These are phyloP conservation scores for Yamadazyma tumulicola DNA, from an alignment of 805 yeast genomes.

Conservation along the genomic window DNA sequence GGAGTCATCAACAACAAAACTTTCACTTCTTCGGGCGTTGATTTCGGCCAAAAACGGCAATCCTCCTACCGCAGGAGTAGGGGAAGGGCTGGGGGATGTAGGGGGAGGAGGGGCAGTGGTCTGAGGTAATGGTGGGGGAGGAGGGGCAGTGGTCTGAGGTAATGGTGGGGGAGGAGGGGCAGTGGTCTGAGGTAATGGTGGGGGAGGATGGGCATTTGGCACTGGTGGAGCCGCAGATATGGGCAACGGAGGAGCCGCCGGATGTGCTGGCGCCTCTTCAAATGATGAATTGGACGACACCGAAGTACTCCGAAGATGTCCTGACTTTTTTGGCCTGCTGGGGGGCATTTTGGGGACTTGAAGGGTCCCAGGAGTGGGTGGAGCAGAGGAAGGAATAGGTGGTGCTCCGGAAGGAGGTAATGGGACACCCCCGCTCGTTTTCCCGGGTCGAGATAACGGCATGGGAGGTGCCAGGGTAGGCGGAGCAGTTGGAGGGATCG, in stretches of 20 bases:
- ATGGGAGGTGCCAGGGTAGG: slow-evolving; percentile 13
- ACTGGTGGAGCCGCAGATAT: slow-evolving; percentile 8
- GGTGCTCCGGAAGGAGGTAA: slow-evolving; percentile 17
- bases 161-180: slow-evolving; percentile 15
- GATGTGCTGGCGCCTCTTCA: slow-evolving; percentile 13
- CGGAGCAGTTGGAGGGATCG: slow-evolving; percentile 10
- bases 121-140: slow-evolving; percentile 16
- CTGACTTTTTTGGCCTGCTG: slow-evolving; percentile 36
- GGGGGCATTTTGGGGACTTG: slow-evolving; percentile 37
- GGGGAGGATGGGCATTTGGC: slow-evolving; percentile 15
- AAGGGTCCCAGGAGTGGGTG: slow-evolving; percentile 11
- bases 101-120: slow-evolving; percentile 15
- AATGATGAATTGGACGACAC: slow-evolving; percentile 17
- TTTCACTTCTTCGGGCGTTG: slow-evolving; percentile 51
- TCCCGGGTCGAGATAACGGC: slow-evolving; percentile 24
- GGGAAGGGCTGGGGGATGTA: slow-evolving; percentile 11
- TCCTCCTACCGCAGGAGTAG: slow-evolving; percentile 19
- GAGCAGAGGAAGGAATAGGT: slow-evolving; percentile 12
- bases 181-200: slow-evolving; percentile 8
- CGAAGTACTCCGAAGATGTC: slow-evolving; percentile 26
- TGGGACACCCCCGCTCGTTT: slow-evolving; percentile 16
- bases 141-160: slow-evolving; percentile 16
- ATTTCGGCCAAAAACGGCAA: slow-evolving; percentile 60
- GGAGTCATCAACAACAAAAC: slow-evolving; percentile 43
- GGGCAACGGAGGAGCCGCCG: slow-evolving; percentile 2